phyloP scores from a whole-genome alignment of 192 early-diverging fungal species.

The Jimgerdemannia flammicorona region DNA sequence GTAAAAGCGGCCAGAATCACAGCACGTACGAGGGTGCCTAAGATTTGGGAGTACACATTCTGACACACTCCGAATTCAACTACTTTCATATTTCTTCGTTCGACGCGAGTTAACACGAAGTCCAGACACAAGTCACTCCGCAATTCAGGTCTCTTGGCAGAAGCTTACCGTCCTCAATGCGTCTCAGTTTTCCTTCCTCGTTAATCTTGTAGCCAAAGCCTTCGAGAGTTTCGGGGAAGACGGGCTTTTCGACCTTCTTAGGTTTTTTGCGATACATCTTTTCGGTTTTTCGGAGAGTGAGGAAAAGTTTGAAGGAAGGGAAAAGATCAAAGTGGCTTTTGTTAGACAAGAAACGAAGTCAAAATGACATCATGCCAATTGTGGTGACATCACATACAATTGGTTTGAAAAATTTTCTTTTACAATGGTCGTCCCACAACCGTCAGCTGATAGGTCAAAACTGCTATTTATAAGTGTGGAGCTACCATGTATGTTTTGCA shows the following conservation, averaged over 20 bases:
- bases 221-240: constrained; percentile 17
- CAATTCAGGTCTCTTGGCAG: neutral
- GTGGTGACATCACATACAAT: too few relatives aligned
- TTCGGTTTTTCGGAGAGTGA: neutral
- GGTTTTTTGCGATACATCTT: neutral
- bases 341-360: neutral
- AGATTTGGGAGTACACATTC: too few relatives aligned
- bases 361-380: too few relatives aligned
- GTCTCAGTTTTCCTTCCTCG: constrained; percentile 19
- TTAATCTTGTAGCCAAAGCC: constrained; percentile 29
- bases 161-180: constrained; percentile 14
- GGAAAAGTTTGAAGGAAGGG: neutral
- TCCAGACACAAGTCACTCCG: neutral
- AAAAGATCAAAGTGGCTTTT: neutral
- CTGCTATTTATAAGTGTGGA: too few relatives aligned
- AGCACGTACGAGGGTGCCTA: too few relatives aligned
- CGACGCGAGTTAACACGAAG: neutral
- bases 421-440: too few relatives aligned
- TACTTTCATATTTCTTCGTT: neutral
- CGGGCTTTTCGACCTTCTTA: neutral
- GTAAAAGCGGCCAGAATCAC: too few relatives aligned
- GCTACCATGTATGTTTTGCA: neutral
- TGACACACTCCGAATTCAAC: too few relatives aligned
- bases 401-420: too few relatives aligned
- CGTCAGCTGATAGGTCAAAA: too few relatives aligned